These are phyloP conservation scores for Rhodotorula sp. DNA, from an alignment of 1,284 basidiomycete genomes.

Conservation along the genomic window DNA sequence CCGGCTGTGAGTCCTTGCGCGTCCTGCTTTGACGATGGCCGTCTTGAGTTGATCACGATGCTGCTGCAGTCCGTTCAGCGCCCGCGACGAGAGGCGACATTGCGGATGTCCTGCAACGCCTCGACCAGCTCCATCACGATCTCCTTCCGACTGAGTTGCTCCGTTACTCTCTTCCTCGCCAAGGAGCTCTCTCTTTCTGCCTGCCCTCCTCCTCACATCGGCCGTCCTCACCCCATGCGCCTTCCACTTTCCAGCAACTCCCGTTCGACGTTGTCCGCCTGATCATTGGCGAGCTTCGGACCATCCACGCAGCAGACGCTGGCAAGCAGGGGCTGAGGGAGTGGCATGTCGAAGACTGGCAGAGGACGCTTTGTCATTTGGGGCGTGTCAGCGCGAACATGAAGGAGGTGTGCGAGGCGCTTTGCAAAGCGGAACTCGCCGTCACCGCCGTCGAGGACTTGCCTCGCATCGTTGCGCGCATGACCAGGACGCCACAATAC, in stretches of 20 bases:
- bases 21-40: too few relatives aligned
- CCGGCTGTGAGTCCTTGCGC: neutral
- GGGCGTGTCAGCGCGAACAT: neutral
- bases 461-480: neutral
- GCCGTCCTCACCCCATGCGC: neutral
- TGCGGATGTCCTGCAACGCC: neutral
- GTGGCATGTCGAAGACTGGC: neutral
- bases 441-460: constrained; percentile 6
- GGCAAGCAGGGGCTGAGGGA: neutral
- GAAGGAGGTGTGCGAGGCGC: neutral
- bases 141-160: neutral
- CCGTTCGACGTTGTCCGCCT: constrained; percentile 25
- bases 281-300: constrained; percentile 16
- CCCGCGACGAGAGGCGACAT: constrained; percentile 7
- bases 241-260: neutral
- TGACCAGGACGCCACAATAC: neutral
- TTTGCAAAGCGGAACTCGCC: constrained; percentile 9
- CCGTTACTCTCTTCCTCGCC: neutral
- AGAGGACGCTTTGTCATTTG: neutral
- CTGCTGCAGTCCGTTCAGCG: neutral
- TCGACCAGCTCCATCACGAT: neutral
- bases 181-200: too few relatives aligned
- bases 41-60: neutral
- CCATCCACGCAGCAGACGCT: neutral
- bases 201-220: neutral